Percentiles rank a stretch among this genome's conserved stretches.
phyloP scores from a whole-genome alignment of 2,329 filamentous ascomycete species.

The Beauveria australis region DNA sequence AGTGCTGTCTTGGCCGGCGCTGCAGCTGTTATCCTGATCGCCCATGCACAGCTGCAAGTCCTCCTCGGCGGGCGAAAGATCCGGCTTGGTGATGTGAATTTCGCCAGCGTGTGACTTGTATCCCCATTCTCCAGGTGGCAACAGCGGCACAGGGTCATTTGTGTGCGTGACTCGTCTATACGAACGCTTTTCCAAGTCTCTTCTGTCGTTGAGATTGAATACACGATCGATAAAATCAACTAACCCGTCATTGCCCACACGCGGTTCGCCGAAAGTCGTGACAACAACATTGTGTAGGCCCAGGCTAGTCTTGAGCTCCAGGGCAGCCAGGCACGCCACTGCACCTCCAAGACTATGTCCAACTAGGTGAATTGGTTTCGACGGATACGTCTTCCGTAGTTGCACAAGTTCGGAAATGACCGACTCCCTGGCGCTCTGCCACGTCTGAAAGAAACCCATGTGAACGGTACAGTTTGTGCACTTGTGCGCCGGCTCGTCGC shows the following conservation, averaged over 20 bases:
- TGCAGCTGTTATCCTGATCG: slow-evolving; percentile 63
- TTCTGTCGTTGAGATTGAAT: slow-evolving; percentile 34
- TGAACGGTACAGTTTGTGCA: slow-evolving; percentile 91
- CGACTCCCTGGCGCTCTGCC: slow-evolving; percentile 62
- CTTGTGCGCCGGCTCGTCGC: slow-evolving; percentile 33
- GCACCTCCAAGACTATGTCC: slow-evolving; percentile 92
- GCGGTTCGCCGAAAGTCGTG: slow-evolving; percentile 90
- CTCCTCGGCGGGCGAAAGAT: slow-evolving; percentile 56
- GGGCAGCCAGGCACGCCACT: slow-evolving; percentile 75
- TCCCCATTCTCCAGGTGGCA: slow-evolving; percentile 83
- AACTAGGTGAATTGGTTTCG: slow-evolving; percentile 68
- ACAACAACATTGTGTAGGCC: slow-evolving; percentile 67
- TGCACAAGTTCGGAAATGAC: slow-evolving; percentile 60
- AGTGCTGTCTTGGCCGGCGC: slow-evolving; percentile 47
- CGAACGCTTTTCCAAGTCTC: slow-evolving; percentile 22
- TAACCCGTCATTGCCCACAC: slow-evolving; percentile 50
- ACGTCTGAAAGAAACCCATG: slow-evolving; percentile 78
- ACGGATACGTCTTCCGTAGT: slow-evolving; percentile 53
- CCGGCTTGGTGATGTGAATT: slow-evolving; percentile 68
- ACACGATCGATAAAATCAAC: slow-evolving; percentile 46
- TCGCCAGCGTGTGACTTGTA: slow-evolving; percentile 81
- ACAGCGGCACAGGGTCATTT: slow-evolving; percentile 79
- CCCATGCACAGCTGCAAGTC: slow-evolving; percentile 70
- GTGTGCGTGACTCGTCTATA: slow-evolving; percentile 80
- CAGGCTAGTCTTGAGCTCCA: slow-evolving; percentile 67